phyloP scores from a whole-genome alignment of 1,284 basidiomycete genomes.

The Trichosporon inkin region DNA sequence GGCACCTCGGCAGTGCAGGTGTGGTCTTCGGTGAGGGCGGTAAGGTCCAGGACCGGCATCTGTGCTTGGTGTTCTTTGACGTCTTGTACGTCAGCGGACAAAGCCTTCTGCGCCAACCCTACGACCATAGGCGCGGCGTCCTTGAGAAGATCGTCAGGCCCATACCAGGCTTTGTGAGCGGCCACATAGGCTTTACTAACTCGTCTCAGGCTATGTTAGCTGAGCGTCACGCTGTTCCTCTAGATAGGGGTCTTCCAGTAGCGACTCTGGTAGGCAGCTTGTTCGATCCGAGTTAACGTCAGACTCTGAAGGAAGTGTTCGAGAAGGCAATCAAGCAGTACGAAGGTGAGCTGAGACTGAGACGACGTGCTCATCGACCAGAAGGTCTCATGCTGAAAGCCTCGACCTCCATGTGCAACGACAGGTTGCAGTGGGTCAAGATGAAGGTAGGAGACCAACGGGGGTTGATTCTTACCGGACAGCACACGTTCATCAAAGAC shows the following conservation, averaged over 20 bases:
- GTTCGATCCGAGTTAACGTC: neutral
- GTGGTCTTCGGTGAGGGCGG: constrained; percentile 14
- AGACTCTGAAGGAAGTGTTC: constrained; percentile 11
- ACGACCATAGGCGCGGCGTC: constrained; percentile 58
- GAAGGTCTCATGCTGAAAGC: constrained; percentile 73
- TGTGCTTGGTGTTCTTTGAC: constrained; percentile 81
- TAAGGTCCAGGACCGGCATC: constrained; percentile 52
- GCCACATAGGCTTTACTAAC: neutral
- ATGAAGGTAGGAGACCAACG: constrained; percentile 50
- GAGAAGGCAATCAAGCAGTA: neutral
- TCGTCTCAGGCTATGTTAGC: constrained; percentile 52
- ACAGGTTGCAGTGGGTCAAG: constrained; percentile 70
- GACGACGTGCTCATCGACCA: constrained; percentile 13
- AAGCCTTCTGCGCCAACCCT: constrained; percentile 59
- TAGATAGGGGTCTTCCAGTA: constrained; percentile 10
- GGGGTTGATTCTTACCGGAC: neutral
- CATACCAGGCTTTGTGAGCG: constrained; percentile 57
- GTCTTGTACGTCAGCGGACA: constrained; percentile 62
- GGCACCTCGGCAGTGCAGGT: constrained; percentile 43
- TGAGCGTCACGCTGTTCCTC: constrained; percentile 54
- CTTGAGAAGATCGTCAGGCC: constrained; percentile 59
- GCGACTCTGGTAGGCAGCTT: neutral
- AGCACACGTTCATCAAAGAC: neutral
- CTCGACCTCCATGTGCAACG: constrained; percentile 62
- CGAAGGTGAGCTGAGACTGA: constrained; percentile 6